Base-by-base conservation (phyloP, 1,139 yeast genomes). In the Saccharomyces hybrid region DNA sequence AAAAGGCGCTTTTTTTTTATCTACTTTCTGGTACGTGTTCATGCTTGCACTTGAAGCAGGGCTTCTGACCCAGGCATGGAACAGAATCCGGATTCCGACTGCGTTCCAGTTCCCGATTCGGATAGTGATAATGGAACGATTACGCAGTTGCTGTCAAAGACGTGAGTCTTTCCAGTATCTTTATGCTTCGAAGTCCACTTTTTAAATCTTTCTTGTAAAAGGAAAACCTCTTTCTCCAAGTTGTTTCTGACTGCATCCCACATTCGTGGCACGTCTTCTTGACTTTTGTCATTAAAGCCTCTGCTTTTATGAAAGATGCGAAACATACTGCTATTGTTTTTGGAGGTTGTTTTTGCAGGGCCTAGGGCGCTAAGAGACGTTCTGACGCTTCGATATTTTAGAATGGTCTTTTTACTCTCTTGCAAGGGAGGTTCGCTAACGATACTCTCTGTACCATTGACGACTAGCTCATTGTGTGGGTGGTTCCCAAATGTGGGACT, bases 201-300 rank as follows among this genome's bases (percentile, higher is more conserved):
- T 19, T 38, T 38, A 3, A 38, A 38, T 19, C 53, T 56, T 53
- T 31, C 38, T 26, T 48, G 54, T 16, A 47, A 49, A n/a, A 47
- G 51, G 29, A 32, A 49, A 16, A 32, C 48, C 49, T 51, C 52
- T 49, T 48, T 52, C 48, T 38, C 52, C 52, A 27, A 9, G 19
- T 38, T 38, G 5, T 16, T 16, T 16, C 12, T 38, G 19, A 38
- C 24, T 2, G 7, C 19, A 16, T 38, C 24, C 44, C 44, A 38
- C 24, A 38, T 24, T 9, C 44, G 21, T 38, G 44, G 44, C 24
- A 38, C 24, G 44, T 38, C 19, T 38, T 38, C 44, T 38, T 38
- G 44, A 16, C 9, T 38, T 38, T 38, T 38, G 26, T 16, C 44
- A 16, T 7, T 24, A 19, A 38, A 6, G 21, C 6, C 9, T 12